Evolutionary conservation across 768 basidiomycete genomes (phyloP), one percentile per base, ranked within the genome.

Genomic region (Russula foetens): DNA sequence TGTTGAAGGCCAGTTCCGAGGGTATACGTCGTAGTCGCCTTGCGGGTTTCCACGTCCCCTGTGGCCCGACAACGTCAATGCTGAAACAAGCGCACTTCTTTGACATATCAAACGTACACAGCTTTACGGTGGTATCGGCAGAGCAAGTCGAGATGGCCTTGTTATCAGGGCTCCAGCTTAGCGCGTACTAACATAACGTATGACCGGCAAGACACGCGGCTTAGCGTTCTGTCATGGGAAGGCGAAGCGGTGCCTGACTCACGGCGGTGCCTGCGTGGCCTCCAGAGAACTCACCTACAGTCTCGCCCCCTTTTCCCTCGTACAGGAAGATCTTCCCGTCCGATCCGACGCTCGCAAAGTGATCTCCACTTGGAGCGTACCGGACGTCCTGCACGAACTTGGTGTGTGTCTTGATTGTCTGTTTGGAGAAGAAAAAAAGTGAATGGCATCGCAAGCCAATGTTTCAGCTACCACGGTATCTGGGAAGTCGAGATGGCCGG

Each of bases 301-400:
- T 84, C 28, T 96, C 90, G 1, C 94, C 95, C 2, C 83, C 85
- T 71, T 89, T 88, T 28, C 96, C 96, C 58, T 95, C 91, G 70
- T 95, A 96, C 14, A 98, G 67, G 75, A 97, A 90, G 23, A 90
- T 74, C 75, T 88, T 96, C 31, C 79, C 81, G 71, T 98, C 96
- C 6, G 90, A 88, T 23, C 92, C 96, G 38, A 90, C 92, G 59
- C 91, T 93, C 15, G 84, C 88, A 69, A 98, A 95, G 45, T 84
- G 75, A 44, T 87, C 83, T 2, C 96, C 96, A 9, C 86, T 86
- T 0, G 85, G 84, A 0, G 92, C 79, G 69, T 85, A 98, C 56
- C 84, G 82, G 38, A 98, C 82, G 61, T 96, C 92, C 73, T 96
- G 92, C 17, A 98, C 90, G 68, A 95, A 97, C 71, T 88, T 91